phyloP scores from a whole-genome alignment of 148 eudicot genomes.

The Arbutus unedo region DNA sequence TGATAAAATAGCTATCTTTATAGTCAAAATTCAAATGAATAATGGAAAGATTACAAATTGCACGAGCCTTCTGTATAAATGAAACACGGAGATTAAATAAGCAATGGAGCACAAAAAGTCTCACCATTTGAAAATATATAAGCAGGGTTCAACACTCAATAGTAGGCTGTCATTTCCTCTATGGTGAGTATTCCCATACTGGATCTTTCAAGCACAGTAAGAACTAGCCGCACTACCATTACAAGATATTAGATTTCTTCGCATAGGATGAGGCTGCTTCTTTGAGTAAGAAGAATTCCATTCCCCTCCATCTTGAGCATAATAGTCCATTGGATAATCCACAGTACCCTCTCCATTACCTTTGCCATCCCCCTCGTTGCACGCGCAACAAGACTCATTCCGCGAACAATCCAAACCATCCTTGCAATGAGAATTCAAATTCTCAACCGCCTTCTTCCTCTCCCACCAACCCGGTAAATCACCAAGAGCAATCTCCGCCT shows the following conservation, averaged over 20 bases:
- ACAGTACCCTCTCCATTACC: slow-evolving; percentile 27
- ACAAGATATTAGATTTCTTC: slow-evolving; percentile 32
- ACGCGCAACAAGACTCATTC: slow-evolving; percentile 43
- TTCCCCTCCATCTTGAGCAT: slow-evolving; percentile 93
- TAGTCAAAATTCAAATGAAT: slow-evolving; percentile 8
- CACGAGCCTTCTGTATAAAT: neutral
- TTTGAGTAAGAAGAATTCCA: slow-evolving; percentile 84
- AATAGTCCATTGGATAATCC: slow-evolving; percentile 95
- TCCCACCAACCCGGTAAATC: slow-evolving; percentile 98
- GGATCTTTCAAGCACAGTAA: slow-evolving; percentile 9
- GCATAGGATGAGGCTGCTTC: slow-evolving; percentile 43
- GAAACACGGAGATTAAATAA: neutral
- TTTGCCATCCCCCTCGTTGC: slow-evolving; percentile 32
- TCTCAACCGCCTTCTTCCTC: slow-evolving; percentile 30
- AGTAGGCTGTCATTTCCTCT: slow-evolving; percentile 2
- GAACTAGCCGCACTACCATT: slow-evolving; percentile 32
- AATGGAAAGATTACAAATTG: neutral
- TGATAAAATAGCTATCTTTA: neutral
- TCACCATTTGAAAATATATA: neutral
- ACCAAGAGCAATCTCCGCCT: slow-evolving; percentile 94
- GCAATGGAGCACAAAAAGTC: neutral
- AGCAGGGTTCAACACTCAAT: neutral
- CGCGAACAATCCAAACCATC: slow-evolving; percentile 24
- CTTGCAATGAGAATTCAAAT: slow-evolving; percentile 11
- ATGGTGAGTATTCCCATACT: neutral